Evolutionary conservation across 768 basidiomycete genomes (phyloP).

Genomic region (Goffeauzyma gilvescens): DNA sequence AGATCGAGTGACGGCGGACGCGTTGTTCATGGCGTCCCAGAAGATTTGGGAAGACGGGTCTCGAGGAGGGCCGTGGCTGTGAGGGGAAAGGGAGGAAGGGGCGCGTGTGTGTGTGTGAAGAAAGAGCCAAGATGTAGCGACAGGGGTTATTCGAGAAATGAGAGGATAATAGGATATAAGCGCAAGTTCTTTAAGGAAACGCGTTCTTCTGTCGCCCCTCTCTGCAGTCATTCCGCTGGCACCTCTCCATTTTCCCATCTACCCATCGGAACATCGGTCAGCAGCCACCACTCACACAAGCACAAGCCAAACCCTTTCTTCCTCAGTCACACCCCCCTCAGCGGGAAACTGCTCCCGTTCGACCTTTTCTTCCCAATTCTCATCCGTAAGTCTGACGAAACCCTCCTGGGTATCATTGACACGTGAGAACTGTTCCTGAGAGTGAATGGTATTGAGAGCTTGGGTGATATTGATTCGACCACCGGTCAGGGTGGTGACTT

Average conservation of each 20-base stretch:
- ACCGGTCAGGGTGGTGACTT: constrained; percentile 14
- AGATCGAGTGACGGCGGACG: constrained; percentile 44
- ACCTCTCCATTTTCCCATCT: too few species aligned
- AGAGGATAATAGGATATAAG: neutral
- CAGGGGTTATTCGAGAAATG: neutral
- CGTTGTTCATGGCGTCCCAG: constrained; percentile 54
- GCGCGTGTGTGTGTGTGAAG: constrained; percentile 2
- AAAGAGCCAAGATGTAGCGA: constrained; percentile 2
- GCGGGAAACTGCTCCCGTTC: constrained; percentile 46
- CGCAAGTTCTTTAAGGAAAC: too few species aligned
- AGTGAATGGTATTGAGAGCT: constrained; percentile 41
- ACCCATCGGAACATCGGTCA: neutral
- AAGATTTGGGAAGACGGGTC: constrained; percentile 52
- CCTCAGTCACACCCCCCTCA: constrained; percentile 35
- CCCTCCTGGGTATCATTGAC: constrained; percentile 43
- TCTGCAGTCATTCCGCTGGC: too few species aligned
- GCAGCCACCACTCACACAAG: constrained; percentile 42
- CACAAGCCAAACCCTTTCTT: constrained; percentile 55
- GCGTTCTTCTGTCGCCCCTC: too few species aligned
- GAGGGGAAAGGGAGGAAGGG: constrained; percentile 5
- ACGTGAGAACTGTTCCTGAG: constrained; percentile 49
- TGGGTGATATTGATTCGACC: constrained; percentile 35
- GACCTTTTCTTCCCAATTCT: constrained; percentile 54
- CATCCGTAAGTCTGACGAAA: constrained; percentile 61
- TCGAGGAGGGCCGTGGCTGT: constrained; percentile 45